These are phyloP conservation scores for Dillenia suffruticosa DNA, from an alignment of 164 flowering plant genomes.

Conservation along the genomic window DNA sequence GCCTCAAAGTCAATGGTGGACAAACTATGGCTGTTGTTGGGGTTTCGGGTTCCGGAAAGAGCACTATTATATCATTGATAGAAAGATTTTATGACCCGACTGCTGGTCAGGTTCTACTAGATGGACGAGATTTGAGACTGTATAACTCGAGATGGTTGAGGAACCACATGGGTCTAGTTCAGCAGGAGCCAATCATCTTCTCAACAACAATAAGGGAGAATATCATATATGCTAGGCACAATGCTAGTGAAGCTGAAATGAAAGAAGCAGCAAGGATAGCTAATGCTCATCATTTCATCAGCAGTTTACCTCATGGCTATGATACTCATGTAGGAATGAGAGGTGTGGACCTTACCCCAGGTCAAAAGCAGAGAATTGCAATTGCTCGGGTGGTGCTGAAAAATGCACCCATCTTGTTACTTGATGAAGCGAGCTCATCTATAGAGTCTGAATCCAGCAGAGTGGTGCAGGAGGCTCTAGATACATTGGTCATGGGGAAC, in stretches of 20 bases:
- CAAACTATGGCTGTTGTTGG: conserved; percentile 97
- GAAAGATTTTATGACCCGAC: conserved; percentile 91
- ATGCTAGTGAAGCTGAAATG: conserved; percentile 94
- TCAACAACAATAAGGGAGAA: conserved; percentile 93
- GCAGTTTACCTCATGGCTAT: conserved; percentile 94
- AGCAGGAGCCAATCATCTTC: conserved; percentile 95
- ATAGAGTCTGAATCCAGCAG: conserved; percentile 96
- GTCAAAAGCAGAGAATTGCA: conserved; percentile 97
- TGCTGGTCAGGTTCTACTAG: conserved; percentile 81
- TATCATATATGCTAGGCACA: conserved; percentile 93
- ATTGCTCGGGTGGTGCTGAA: conserved; percentile 92
- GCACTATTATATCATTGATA: conserved; percentile 85
- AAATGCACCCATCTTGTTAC: conserved; percentile 89
- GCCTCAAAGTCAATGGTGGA: conserved; percentile 90
- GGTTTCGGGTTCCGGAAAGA: conserved; percentile 98
- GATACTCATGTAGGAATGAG: conserved; percentile 99
- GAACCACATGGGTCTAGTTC: conserved; percentile 85
- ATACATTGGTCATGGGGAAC: conserved; percentile 94
- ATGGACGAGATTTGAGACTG: conserved; percentile 77
- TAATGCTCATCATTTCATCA: conserved; percentile 96
- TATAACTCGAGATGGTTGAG: conserved; percentile 93
- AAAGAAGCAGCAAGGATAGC: conserved; percentile 99
- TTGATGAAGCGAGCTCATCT: conserved; percentile 95
- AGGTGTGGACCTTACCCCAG: conserved; percentile 92
- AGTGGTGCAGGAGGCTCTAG: conserved; percentile 97